These are phyloP conservation scores for Debaryomycetaceae sp. DNA, from an alignment of 1,139 yeast genomes.

Conservation along the genomic window DNA sequence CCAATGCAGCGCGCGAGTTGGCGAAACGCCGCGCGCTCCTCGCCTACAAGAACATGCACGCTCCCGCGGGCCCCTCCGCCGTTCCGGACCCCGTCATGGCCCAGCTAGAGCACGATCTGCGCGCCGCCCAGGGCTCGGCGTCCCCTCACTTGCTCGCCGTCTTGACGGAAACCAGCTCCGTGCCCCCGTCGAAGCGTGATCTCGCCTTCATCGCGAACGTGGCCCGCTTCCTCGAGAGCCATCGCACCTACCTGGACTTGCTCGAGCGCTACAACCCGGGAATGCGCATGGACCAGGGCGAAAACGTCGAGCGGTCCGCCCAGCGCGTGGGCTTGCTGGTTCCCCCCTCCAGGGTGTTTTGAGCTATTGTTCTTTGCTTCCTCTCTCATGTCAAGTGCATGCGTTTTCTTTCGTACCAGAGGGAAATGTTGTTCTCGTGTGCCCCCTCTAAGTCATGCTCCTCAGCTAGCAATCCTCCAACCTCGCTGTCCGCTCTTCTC, in stretches of 20 bases:
- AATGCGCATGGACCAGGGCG: constrained; percentile 63
- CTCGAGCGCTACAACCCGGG: constrained; percentile 86
- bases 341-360: no score
- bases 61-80: constrained; percentile 30
- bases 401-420: background rate
- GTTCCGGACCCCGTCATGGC: constrained; percentile 21
- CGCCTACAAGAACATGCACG: constrained; percentile 44
- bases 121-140: constrained; percentile 3
- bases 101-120: constrained; percentile 14
- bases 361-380: no score
- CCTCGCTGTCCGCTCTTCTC: no score
- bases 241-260: constrained; percentile 67
- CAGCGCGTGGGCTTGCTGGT: constrained; percentile 61
- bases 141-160: constrained; percentile 5
- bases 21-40: constrained; percentile 43
- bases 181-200: constrained; percentile 3
- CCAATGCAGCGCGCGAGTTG: constrained; percentile 33
- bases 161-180: constrained; percentile 13
- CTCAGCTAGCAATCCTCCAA: no score
- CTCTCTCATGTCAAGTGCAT: no score
- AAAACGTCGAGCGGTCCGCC: constrained; percentile 71
- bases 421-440: constrained; percentile 1
- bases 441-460: constrained; percentile 8
- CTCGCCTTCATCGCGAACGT: constrained; percentile 37
- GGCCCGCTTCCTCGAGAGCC: constrained; percentile 51